Conservation (phyloP, 2,329 filamentous ascomycete genomes). For the Neurospora crassa region DNA sequence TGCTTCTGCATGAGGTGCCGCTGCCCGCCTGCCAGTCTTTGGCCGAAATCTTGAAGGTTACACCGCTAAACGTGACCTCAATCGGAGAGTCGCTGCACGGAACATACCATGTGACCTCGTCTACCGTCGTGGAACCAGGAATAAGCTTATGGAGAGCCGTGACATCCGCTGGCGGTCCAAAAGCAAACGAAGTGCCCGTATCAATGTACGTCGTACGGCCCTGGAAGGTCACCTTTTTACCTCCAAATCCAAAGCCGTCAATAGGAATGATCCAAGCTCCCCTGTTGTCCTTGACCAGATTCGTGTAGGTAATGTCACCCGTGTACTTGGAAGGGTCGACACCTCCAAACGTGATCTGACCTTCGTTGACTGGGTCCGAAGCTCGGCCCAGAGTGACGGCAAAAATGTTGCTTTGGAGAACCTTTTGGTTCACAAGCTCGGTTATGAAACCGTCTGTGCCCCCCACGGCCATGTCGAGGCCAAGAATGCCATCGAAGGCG, state of each 20-base stretch:
- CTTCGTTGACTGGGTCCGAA: constrained; percentile 56
- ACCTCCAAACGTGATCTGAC: constrained; percentile 69
- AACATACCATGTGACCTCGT: constrained; percentile 56
- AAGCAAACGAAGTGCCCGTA: constrained; percentile 72
- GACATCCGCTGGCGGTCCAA: constrained; percentile 60
- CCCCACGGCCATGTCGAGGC: constrained; percentile 56
- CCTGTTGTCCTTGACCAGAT: constrained; percentile 31
- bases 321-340: constrained; percentile 57
- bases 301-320: constrained; percentile 59
- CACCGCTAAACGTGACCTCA: constrained; percentile 57
- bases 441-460: constrained; percentile 59
- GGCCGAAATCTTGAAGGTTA: constrained; percentile 55
- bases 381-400: constrained; percentile 61
- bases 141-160: constrained; percentile 58
- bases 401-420: constrained; percentile 56
- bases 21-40: constrained; percentile 58
- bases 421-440: constrained; percentile 43
- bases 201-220: constrained; percentile 62
- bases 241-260: constrained; percentile 55
- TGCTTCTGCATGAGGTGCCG: constrained; percentile 53
- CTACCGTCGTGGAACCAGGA: constrained; percentile 46
- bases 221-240: constrained; percentile 45
- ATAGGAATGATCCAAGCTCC: constrained; percentile 67
- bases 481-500: constrained; percentile 81
- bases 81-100: constrained; percentile 60